Evolutionary conservation across 2,329 filamentous ascomycete genomes (phyloP).

Genomic region (Dothistroma septosporum): DNA sequence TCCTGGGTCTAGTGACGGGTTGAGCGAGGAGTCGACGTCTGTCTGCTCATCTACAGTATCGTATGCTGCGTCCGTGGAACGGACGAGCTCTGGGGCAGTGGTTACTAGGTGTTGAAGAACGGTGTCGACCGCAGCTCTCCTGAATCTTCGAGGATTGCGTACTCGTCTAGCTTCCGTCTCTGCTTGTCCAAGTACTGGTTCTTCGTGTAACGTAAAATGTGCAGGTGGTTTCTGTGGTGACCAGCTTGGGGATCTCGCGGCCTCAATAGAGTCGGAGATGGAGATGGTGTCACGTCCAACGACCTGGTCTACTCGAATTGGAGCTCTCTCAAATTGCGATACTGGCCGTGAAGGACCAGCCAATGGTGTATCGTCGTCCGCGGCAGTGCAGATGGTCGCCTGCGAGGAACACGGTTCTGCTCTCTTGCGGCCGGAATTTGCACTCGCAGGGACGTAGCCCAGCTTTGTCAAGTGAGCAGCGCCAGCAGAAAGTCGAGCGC

Average conservation of each 20-base stretch:
- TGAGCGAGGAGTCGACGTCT: background rate
- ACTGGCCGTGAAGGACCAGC: background rate
- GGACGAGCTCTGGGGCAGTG: background rate
- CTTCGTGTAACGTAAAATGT: background rate
- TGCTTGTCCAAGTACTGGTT: background rate
- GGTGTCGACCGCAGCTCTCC: background rate
- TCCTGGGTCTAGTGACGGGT: constrained; percentile 25
- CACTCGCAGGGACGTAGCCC: constrained; percentile 19
- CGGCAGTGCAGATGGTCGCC: constrained; percentile 14
- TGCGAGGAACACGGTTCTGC: constrained; percentile 19
- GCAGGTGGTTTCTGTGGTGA: background rate
- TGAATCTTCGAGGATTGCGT: background rate
- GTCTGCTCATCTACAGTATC: background rate
- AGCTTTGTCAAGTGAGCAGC: constrained; percentile 15
- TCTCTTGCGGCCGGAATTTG: constrained; percentile 18
- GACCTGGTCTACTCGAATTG: background rate
- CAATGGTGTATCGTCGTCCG: background rate
- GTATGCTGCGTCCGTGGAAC: background rate
- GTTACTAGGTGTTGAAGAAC: background rate
- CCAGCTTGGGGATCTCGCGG: background rate
- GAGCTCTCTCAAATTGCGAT: background rate
- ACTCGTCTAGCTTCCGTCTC: background rate
- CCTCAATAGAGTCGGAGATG: background rate
- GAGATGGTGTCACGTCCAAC: background rate
- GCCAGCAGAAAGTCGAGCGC: constrained; percentile 22